These are phyloP conservation scores for Filobasidium wieringae DNA, from an alignment of 768 basidiomycete genomes.

Conservation along the genomic window DNA sequence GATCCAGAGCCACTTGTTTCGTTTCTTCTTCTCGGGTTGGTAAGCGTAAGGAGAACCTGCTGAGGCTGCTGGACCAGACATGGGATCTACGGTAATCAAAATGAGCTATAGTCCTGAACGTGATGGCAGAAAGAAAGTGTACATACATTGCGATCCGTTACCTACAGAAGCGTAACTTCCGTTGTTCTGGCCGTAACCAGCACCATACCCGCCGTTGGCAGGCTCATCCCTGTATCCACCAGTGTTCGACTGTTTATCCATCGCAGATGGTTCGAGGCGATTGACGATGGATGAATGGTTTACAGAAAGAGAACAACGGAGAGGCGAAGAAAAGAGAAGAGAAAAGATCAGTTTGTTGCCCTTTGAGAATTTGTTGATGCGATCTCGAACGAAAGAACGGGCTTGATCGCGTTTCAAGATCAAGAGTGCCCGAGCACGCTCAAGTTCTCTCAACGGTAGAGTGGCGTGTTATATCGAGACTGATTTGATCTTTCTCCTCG, in stretches of 20 bases:
- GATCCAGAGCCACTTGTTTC: slow-evolving; percentile 40
- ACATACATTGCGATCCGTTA: background rate
- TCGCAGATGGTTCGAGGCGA: background rate
- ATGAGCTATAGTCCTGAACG: background rate
- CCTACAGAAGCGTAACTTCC: background rate
- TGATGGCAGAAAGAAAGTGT: background rate
- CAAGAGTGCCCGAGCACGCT: too few species aligned
- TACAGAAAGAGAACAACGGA: background rate
- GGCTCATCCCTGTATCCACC: slow-evolving; percentile 29
- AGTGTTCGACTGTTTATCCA: slow-evolving; percentile 7
- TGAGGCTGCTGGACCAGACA: background rate
- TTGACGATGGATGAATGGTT: background rate
- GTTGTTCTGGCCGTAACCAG: slow-evolving; percentile 16
- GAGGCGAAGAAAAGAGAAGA: too few species aligned
- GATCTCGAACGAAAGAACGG: background rate
- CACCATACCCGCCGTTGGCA: slow-evolving; percentile 11
- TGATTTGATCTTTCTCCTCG: background rate
- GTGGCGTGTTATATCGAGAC: background rate
- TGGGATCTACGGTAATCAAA: background rate
- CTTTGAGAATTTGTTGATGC: too few species aligned
- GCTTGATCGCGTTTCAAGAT: too few species aligned
- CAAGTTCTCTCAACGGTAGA: too few species aligned
- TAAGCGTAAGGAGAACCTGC: slow-evolving; percentile 1
- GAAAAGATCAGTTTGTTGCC: too few species aligned
- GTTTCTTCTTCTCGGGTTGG: slow-evolving; percentile 21